phyloP scores from a whole-genome alignment of 1,284 basidiomycete genomes.

The Rhodotorula sp. region DNA sequence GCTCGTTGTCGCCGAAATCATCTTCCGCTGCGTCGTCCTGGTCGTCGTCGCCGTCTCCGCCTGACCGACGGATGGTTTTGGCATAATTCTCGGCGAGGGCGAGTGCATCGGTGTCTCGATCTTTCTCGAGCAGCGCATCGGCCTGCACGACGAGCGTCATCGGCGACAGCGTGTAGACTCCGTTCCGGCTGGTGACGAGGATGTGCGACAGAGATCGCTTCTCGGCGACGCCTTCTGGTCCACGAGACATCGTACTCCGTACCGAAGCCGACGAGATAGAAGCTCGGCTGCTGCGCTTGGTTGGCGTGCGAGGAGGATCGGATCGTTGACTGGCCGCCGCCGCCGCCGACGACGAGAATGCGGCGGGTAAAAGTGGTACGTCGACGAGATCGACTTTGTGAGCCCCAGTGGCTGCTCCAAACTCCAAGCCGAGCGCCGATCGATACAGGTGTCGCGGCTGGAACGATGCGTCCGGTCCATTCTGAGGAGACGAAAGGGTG shows the following conservation, averaged over 20 bases:
- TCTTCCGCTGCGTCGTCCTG: neutral
- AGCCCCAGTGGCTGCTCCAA: slow-evolving; percentile 27
- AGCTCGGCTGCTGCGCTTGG: slow-evolving; percentile 3
- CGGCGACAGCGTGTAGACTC: slow-evolving; percentile 66
- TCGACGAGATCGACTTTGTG: slow-evolving; percentile 32
- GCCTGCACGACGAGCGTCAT: slow-evolving; percentile 70
- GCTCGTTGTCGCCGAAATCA: slow-evolving; percentile 59
- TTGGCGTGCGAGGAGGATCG: slow-evolving; percentile 35
- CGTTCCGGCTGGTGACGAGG: slow-evolving; percentile 63
- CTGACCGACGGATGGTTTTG: neutral
- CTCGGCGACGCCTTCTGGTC: slow-evolving; percentile 7
- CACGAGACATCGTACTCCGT: no score
- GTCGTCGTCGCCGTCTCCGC: neutral
- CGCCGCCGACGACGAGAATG: slow-evolving; percentile 31
- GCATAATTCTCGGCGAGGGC: slow-evolving; percentile 61
- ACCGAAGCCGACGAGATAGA: slow-evolving; percentile 9
- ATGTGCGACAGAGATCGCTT: slow-evolving; percentile 50
- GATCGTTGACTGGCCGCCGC: slow-evolving; percentile 44
- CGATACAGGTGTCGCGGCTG: slow-evolving; percentile 46
- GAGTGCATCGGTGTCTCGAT: slow-evolving; percentile 64
- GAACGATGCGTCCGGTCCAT: slow-evolving; percentile 14
- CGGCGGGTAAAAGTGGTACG: slow-evolving; percentile 47
- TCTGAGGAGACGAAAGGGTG: slow-evolving; percentile 54
- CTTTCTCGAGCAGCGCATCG: slow-evolving; percentile 65
- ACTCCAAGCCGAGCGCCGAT: slow-evolving; percentile 16